Base-by-base conservation (phyloP, 176 grass and related monocot species). In the Canna indica region DNA sequence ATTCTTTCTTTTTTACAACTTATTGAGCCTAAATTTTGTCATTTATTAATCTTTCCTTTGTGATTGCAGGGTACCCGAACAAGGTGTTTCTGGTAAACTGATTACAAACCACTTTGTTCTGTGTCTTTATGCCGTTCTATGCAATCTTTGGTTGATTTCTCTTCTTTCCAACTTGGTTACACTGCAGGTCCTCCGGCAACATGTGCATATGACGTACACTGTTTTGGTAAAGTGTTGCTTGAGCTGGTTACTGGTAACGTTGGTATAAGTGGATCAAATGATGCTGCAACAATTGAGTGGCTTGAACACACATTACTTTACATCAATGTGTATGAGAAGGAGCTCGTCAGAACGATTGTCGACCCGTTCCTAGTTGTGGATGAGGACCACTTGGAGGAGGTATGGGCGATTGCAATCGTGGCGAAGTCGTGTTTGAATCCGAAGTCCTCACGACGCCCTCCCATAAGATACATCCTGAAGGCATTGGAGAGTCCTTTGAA, bases 391-490 rank as follows among this genome's bases (percentile, higher is more conserved):
- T 66, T 99, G 59, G 95, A 99, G 82, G 95, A 99, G 78, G 90
- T 99, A 14, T 99, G 95, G 95, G 95, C 95, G 7, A 90, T 99
- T 81, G 82, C 95, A 12, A 88, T 99, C 64, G 84, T 99, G 18
- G 95, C 95, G 13, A 99, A 94, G 78, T 90, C 95, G 52, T 99
- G 95, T 75, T 79, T 99, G 75, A 99, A 99, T 76, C 86, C 95
- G 36, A 87, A 84, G 75, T 78, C 95, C 56, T 77, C 77, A 2
- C 90, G 85, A 77, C 84, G 95, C 0, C 95, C 95, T 1, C 82
- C 84, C 0, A 87, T 91, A 75, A 84, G 80, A 70, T 90, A 99
- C 68, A 87, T 99, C 68, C 80, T 94, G 26, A 94, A 90, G 73
- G 95, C 95, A 74, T 75, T 99, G 52, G 95, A 99, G 68, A 90